These are phyloP conservation scores for Lichtheimia corymbifera DNA, from an alignment of 371 early-diverging fungal species.

Conservation along the genomic window DNA sequence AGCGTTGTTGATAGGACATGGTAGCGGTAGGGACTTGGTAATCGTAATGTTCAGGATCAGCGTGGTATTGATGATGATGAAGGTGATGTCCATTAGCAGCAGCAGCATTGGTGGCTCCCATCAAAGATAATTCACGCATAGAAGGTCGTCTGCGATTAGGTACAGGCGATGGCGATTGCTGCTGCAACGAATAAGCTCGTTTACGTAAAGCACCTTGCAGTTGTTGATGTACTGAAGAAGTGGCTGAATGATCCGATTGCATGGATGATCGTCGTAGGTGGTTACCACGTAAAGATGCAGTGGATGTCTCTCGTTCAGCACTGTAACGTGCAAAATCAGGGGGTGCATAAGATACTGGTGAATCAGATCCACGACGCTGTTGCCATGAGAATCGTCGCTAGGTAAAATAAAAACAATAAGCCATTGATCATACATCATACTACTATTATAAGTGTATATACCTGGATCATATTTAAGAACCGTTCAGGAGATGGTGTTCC, in stretches of 20 bases:
- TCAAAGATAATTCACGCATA: conserved; percentile 23
- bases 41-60: conserved; percentile 4
- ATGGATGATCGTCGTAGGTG: conserved; percentile 47
- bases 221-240: conserved; percentile 13
- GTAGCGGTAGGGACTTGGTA: conserved; percentile 13
- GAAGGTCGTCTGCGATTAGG: conserved; percentile 25
- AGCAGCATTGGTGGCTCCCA: neutral
- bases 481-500: conserved; percentile 49
- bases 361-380: conserved; percentile 26
- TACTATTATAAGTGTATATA: neutral
- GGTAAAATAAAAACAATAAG: neutral
- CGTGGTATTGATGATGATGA: neutral
- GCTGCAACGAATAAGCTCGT: conserved; percentile 31
- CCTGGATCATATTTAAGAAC: conserved; percentile 46
- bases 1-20: conserved; percentile 22
- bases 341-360: conserved; percentile 24
- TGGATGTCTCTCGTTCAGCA: conserved; percentile 43
- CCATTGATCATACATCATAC: neutral
- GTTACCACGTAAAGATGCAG: conserved; percentile 42
- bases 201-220: conserved; percentile 19
- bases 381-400: conserved; percentile 16
- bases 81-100: neutral
- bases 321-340: conserved; percentile 37
- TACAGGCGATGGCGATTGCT: conserved; percentile 18
- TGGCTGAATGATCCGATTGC: conserved; percentile 37